Evolutionary conservation across 805 yeast genomes (phyloP), one percentile per base, ranked within the genome.

Genomic region (Ogataea zsoltii): DNA sequence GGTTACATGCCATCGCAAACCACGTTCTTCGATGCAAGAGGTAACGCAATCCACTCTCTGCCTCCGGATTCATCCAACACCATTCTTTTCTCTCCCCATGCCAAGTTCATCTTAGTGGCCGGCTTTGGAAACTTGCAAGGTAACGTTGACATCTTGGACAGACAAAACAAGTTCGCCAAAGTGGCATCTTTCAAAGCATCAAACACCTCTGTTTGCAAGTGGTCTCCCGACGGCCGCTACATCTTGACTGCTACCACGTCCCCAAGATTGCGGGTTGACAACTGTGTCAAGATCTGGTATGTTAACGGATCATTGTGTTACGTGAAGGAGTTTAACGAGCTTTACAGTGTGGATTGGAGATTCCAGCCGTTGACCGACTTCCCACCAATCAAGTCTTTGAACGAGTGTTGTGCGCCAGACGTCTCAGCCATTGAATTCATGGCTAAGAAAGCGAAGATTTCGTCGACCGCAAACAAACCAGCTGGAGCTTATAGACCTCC

Each of bases 111-210:
- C 40, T 73, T 94, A 49, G 92, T 91, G 50, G 98, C 97, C 9
- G 99, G 99, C 3, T 94, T 94, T 68, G 99, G 99, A 58, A 94
- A 94, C 68, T 78, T 94, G 65, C 97, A 92, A 71, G 99, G 99
- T 50, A 82, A 91, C 13, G 95, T 94, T 47, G 98, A 95, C 65
- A 85, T 94, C 50, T 83, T 90, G 63, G 99, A 94, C 71, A 86
- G 97, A 63, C 88, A 83, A 65, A 82, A 85, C 62, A 85, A 87
- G 67, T 92, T 90, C 66, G 70, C 75, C 45, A 87, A 88, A 65
- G 79, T 94, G 42, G 75, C 90, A 16, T 76, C 88, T 15, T 85
- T 94, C 60, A 88, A 88, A 61, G 99, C 98, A 12, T 71, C 96
- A 36, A 95, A 94, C 71, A 90, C 98, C 13, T 85, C 96, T n/a